Evolutionary conservation across 2,329 filamentous ascomycete species (phyloP).

Genomic region (Sporothrix schenckii): DNA sequence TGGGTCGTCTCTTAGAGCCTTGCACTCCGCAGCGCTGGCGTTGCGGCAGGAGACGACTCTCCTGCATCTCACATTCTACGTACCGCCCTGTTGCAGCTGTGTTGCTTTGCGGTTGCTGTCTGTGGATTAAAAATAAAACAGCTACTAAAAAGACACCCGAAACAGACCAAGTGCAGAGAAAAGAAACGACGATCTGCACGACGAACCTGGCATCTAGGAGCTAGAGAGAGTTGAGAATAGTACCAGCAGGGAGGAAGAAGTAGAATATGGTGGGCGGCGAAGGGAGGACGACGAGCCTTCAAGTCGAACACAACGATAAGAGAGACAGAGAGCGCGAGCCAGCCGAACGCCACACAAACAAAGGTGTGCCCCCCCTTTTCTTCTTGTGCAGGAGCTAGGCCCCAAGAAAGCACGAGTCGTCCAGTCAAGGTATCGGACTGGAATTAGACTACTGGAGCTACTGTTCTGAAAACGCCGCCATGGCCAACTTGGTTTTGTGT

Average conservation of each 20-base stretch:
- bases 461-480: neutral
- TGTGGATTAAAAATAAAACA: slow-evolving; percentile 16
- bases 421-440: neutral
- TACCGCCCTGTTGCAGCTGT: too few relatives aligned
- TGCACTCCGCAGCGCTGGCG: neutral
- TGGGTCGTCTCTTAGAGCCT: slow-evolving; percentile 1
- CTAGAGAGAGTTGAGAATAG: slow-evolving; percentile 18
- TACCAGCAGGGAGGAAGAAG: slow-evolving; percentile 14
- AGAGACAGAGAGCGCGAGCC: neutral
- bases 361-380: neutral
- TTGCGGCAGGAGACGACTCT: slow-evolving; percentile 4
- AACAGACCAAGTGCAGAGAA: neutral
- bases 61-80: slow-evolving; percentile 2
- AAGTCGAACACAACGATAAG: neutral
- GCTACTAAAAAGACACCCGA: neutral
- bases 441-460: neutral
- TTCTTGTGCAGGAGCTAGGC: slow-evolving; percentile 25
- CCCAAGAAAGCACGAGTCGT: slow-evolving; percentile 8
- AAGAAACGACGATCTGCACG: slow-evolving; percentile 26
- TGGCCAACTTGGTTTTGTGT: slow-evolving; percentile 9
- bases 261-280: neutral
- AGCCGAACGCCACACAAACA: slow-evolving; percentile 3
- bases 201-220: slow-evolving; percentile 14
- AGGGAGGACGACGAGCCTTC: slow-evolving; percentile 14
- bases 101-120: neutral